Percentiles rank a stretch among this genome's conserved stretches.
Evolutionary conservation across 1,284 basidiomycete species (phyloP).

Genomic region (Austroboletus olivaceoglutinosus): DNA sequence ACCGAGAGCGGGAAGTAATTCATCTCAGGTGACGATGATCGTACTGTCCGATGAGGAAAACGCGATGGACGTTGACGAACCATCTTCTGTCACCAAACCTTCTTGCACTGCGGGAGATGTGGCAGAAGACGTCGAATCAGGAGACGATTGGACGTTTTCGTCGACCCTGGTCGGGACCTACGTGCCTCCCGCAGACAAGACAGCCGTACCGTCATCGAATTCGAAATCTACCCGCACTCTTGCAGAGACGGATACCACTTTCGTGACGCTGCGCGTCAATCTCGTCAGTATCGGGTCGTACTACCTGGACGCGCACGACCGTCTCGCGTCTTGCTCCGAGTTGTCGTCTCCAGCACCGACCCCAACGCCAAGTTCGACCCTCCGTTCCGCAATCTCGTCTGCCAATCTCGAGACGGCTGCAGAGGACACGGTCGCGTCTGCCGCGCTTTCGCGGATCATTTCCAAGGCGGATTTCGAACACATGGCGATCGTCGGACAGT

Average conservation of each 20-base stretch:
- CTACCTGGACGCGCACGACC: constrained; percentile 24
- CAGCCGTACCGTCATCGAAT: constrained; percentile 7
- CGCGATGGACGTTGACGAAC: constrained; percentile 29
- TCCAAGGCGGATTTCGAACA: constrained; percentile 81
- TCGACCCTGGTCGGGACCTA: constrained; percentile 29
- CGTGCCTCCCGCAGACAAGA: constrained; percentile 20
- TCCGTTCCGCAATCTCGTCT: constrained; percentile 35
- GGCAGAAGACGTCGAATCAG: constrained; percentile 22
- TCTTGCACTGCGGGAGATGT: neutral
- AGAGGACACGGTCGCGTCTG: constrained; percentile 59
- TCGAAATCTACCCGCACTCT: neutral
- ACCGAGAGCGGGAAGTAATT: constrained; percentile 16
- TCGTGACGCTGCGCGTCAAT: constrained; percentile 47
- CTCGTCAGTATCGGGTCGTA: constrained; percentile 37
- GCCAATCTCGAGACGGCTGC: constrained; percentile 64
- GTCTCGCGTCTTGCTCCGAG: neutral
- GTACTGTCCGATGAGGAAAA: constrained; percentile 28
- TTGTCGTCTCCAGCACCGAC: neutral
- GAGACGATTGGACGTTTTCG: constrained; percentile 25
- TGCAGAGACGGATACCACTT: constrained; percentile 4
- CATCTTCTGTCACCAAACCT: constrained; percentile 5
- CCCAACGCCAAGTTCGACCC: constrained; percentile 18
- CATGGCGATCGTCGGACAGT: constrained; percentile 93
- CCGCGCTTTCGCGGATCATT: constrained; percentile 82
- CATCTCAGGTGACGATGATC: constrained; percentile 23